Base-by-base conservation (phyloP, 345 rosid species). In the Iberis pinnata region DNA sequence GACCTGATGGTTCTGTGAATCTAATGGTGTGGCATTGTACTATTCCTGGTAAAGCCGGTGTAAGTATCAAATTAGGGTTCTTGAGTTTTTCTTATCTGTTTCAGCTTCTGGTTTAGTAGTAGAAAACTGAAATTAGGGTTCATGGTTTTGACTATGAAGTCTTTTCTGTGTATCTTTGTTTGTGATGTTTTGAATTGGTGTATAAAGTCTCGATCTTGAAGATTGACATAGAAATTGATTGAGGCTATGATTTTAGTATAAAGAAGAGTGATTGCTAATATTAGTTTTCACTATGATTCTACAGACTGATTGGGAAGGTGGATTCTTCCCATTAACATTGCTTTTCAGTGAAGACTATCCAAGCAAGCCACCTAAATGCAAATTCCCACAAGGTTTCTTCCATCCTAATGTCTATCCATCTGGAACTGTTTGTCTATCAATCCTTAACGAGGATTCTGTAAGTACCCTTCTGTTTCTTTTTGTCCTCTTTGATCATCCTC, bases 11-110 rank as follows among this genome's bases (percentile, higher is more conserved):
- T 7, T 60, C 82, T 4, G 82, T 84, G 59, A 84, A 90, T 84
- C 61, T 90, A 75, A 84, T 90, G 98, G 78, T 74, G 47, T 90
- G 98, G 98, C 86, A 87, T 75, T 90, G 98, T 70, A 84, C 80
- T 14, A 90, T 90, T 5, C 98, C 98, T 75, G 98, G 98, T 3
- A 90, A 90, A 76, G 65, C 92, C 7, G 95, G 95, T 59, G 98
- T 90, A 72, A 75, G 90, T 70, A 4, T 40, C 1, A 33, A 18
- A 35, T 54, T 42, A 61, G 57, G 43, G 63, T 46, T 37, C 5
- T 4, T 43, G 2, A 8, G 12, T 50, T 18, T 24, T 3, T 22
- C 6, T 6, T 22, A n/a, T n/a, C n/a, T n/a, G n/a, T 22, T 22
- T 29, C 49, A 46, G 54, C 46, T 27, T 48, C 20, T 60, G 12